These are phyloP conservation scores for Zoysia japonica DNA, from an alignment of 176 grass and related monocot genomes.

Conservation along the genomic window DNA sequence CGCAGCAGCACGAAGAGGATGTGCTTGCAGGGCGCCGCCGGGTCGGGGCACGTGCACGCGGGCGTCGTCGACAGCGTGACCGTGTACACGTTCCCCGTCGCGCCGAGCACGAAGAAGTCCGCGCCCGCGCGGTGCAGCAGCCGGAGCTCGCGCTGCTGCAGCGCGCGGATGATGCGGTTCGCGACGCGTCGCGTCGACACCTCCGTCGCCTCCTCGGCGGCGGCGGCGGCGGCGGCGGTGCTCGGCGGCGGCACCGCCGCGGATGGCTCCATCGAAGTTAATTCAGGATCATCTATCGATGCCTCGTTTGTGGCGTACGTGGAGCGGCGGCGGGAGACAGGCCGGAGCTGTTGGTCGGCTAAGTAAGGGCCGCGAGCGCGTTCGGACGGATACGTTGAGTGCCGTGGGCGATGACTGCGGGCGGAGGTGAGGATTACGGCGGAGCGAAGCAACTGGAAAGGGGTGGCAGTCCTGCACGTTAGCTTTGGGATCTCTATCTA, in stretches of 20 bases:
- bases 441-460: slow-evolving; percentile 29
- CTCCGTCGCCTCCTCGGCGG: slow-evolving; percentile 26
- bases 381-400: slow-evolving; percentile 46
- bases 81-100: slow-evolving; percentile 88
- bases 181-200: slow-evolving; percentile 44
- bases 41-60: slow-evolving; percentile 87
- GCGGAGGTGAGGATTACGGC: slow-evolving; percentile 14
- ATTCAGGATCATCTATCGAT: too few relatives aligned
- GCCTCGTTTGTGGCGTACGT: too few relatives aligned
- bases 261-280: slow-evolving; percentile 28
- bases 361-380: slow-evolving; percentile 15
- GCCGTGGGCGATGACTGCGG: slow-evolving; percentile 37
- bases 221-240: background rate
- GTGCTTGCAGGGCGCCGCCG: slow-evolving; percentile 80
- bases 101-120: slow-evolving; percentile 77
- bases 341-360: background rate
- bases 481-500: slow-evolving; percentile 5
- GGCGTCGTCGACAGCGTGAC: slow-evolving; percentile 61
- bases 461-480: slow-evolving; percentile 24
- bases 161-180: slow-evolving; percentile 69
- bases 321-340: background rate
- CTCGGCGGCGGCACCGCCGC: background rate
- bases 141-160: slow-evolving; percentile 69
- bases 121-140: slow-evolving; percentile 63
- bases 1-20: slow-evolving; percentile 94